A percentile compares a stretch with the other conserved stretches of the same genome.
phyloP scores from a whole-genome alignment of 2,329 filamentous ascomycete genomes.

The Cadophora luteo-olivacea region DNA sequence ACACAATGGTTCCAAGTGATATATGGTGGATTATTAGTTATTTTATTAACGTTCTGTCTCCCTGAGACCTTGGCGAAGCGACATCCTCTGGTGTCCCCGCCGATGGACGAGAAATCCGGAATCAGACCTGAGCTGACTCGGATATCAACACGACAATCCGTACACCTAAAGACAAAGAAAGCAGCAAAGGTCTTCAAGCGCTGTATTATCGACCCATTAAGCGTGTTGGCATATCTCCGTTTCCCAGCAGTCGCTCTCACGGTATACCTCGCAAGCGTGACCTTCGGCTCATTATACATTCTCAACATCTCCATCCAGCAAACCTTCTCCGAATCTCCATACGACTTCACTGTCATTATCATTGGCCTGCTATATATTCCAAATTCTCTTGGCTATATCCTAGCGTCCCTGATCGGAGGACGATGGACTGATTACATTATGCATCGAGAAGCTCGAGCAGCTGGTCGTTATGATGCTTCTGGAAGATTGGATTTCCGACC shows the following conservation, averaged over 20 bases:
- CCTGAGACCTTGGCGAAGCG: slow-evolving; percentile 65
- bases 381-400: slow-evolving; percentile 73
- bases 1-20: slow-evolving; percentile 80
- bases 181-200: slow-evolving; percentile 61
- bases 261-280: slow-evolving; percentile 76
- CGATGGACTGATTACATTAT: slow-evolving; percentile 84
- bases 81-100: not conserved
- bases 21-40: slow-evolving; percentile 66
- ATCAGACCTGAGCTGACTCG: slow-evolving; percentile 48
- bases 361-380: slow-evolving; percentile 82
- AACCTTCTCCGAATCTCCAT: slow-evolving; percentile 70
- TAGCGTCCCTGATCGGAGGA: slow-evolving; percentile 72
- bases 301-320: slow-evolving; percentile 79
- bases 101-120: slow-evolving; percentile 22
- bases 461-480: slow-evolving; percentile 69
- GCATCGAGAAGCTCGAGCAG: slow-evolving; percentile 74
- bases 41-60: slow-evolving; percentile 64
- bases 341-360: slow-evolving; percentile 71
- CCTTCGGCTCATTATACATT: slow-evolving; percentile 77
- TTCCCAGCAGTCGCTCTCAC: slow-evolving; percentile 77
- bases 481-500: slow-evolving; percentile 73
- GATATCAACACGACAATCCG: slow-evolving; percentile 67
- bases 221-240: slow-evolving; percentile 72
- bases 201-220: slow-evolving; percentile 74
- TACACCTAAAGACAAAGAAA: slow-evolving; percentile 61